Evolutionary conservation across 345 rosid genomes (phyloP), one percentile per base, ranked within the genome.

Genomic region (Chamaenerion angustifolium): DNA sequence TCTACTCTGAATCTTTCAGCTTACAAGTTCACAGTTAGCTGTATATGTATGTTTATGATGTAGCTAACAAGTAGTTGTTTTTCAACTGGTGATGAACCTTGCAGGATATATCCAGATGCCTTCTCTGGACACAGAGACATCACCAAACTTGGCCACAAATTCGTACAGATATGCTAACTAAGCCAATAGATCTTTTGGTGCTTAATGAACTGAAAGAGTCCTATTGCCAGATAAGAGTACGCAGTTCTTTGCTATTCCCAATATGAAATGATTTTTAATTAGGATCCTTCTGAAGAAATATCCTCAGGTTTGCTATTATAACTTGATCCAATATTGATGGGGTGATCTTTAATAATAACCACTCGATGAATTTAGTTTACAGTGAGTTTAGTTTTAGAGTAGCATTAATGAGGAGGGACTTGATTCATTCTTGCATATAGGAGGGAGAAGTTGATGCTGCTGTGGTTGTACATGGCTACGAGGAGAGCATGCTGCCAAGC

Each of bases 21-120:
- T 21, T 31, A 31, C 37, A 31, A 31, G 10, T 31, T 31, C 10
- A 8, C 37, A 31, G 27, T 23, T 31, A 8, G 37, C 3, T 31
- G 15, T 14, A 27, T 47, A 17, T 16, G 19, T 12, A 8, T 47
- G 25, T 17, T 1, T 47, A 10, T 21, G 25, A 21, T 12, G 3
- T 3, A 13, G 15, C 12, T 21, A n/a, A 16, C n/a, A 31, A 12
- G 12, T 8, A 13, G 17, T 46, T n/a, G n/a, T n/a, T n/a, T 45
- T 46, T 18, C 14, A 16, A 21, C 19, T 14, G 14, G 16, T 42
- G 27, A 40, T 53, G 14, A 4, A 19, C 37, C 49, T 59, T 60
- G 61, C 76, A 87, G 98, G 98, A 92, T 61, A 80, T 92, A 71
- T 80, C 89, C 57, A 92, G 98, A 74, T 82, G 98, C 59, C 85